Conservation (phyloP, 2,329 filamentous ascomycete species). For the Microdochium nivale region DNA sequence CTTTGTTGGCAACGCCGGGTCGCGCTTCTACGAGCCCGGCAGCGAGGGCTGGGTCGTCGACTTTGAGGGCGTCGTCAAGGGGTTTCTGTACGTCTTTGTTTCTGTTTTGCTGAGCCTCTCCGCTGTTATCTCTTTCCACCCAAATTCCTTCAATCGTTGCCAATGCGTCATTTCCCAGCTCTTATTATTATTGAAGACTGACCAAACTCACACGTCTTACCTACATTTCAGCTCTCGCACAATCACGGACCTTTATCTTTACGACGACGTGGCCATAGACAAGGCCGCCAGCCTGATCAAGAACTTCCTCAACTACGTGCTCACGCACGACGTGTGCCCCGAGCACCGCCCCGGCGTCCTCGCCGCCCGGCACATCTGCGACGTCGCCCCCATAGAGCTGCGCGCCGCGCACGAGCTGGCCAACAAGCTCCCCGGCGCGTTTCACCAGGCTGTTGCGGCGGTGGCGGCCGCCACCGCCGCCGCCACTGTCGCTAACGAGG, state of each 20-base stretch:
- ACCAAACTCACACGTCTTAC: no score
- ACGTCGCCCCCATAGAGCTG: slow-evolving; percentile 58
- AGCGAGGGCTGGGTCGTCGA: slow-evolving; percentile 65
- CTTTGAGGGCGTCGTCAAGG: slow-evolving; percentile 68
- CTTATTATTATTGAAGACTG: no score
- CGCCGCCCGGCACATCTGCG: slow-evolving; percentile 58
- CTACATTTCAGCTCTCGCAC: slow-evolving; percentile 33
- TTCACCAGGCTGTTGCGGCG: slow-evolving; percentile 67
- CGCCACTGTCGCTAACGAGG: slow-evolving; percentile 8
- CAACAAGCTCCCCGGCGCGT: slow-evolving; percentile 59
- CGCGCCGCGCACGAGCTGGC: slow-evolving; percentile 45
- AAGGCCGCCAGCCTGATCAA: slow-evolving; percentile 59
- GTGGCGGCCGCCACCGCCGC: slow-evolving; percentile 36
- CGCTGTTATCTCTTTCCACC: no score
- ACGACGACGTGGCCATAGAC: slow-evolving; percentile 45
- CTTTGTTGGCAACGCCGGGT: slow-evolving; percentile 37
- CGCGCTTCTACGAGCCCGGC: slow-evolving; percentile 40
- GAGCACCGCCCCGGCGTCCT: slow-evolving; percentile 65
- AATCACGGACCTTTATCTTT: slow-evolving; percentile 47
- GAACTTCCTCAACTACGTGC: slow-evolving; percentile 84
- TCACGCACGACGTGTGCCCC: slow-evolving; percentile 77
- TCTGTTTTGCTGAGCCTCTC: neutral
- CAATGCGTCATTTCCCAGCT: no score
- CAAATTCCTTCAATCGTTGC: no score
- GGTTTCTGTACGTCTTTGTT: slow-evolving; percentile 57